Evolutionary conservation across 352 stramenopile genomes (phyloP), one percentile per base, ranked within the genome.

Genomic region (Halophytophthora batemanensis): DNA sequence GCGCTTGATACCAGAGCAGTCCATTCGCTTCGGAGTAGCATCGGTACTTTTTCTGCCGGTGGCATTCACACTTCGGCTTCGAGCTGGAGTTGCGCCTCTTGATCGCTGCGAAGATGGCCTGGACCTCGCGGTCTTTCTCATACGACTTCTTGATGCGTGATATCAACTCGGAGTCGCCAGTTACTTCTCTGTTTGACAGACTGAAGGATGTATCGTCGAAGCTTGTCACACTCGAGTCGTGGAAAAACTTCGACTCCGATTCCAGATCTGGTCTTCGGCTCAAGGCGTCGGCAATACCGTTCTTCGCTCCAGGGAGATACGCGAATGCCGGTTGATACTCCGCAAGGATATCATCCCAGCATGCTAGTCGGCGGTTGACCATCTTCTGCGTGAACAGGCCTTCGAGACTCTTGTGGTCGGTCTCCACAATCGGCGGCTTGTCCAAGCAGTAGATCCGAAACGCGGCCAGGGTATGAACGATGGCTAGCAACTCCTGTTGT

Each of bases 291-390:
- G 29, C 45, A 33, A 50, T 29, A 21, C 34, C 25, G 14, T 59
- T 59, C 35, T 23, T 51, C 10, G 40, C 41, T 36, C 48, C 55
- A 29, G 55, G 53, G 18, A 52, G 55, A 13, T 45, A 63, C 45
- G 21, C 55, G 31, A 50, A 50, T 22, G 21, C 25, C 6, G 43
- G 29, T 18, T 50, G 43, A 19, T 35, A 38, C n/a, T 37, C 43
- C n/a, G 43, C 43, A 13, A 50, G 43, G 5, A 35, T 31, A 38
- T 50, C 17, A 21, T 35, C 35, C 43, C 43, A 50, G 11, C 43
- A 14, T 13, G 28, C 23, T 6, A 50, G 15, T 38, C 43, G 10
- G 6, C 43, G 22, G 29, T 50, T 50, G 7, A 25, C 28, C n/a
- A 31, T 50, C 29, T 50, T 50, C 28, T 50, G 43, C 43, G 23